phyloP scores from a whole-genome alignment of 371 early-diverging fungal species.

The Catenaria anguillulae region DNA sequence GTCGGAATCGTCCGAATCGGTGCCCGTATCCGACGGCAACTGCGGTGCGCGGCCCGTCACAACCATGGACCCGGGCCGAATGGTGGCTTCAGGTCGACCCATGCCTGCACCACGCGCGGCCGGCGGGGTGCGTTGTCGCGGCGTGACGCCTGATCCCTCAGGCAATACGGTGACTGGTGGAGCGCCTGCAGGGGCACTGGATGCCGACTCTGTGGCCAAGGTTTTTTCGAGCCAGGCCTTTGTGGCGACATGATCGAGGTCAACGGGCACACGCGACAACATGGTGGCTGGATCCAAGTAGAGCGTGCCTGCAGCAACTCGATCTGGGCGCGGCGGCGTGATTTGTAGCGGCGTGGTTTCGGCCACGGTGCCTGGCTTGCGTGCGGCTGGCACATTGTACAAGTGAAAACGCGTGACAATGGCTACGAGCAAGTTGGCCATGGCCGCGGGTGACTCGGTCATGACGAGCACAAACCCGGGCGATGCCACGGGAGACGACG shows the following conservation, averaged over 20 bases:
- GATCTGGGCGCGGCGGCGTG: conserved; percentile 26
- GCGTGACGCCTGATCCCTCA: no score
- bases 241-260: no score
- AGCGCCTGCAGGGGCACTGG: no score
- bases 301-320: conserved; percentile 3
- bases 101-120: no score
- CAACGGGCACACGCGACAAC: conserved; percentile 11
- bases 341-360: conserved; percentile 20
- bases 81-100: no score
- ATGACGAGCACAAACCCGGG: conserved; percentile 14
- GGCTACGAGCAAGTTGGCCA: conserved; percentile 20
- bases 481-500: conserved; percentile 10
- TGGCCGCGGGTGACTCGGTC: conserved; percentile 16
- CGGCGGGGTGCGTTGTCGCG: no score
- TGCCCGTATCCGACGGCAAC: not conserved
- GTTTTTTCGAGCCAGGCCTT: not conserved
- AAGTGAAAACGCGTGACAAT: conserved; percentile 16
- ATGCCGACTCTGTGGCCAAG: no score
- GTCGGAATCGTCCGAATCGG: not conserved
- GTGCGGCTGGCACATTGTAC: conserved; percentile 12
- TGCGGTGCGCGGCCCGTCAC: no score
- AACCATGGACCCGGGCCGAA: no score
- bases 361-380: conserved; percentile 17
- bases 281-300: conserved; percentile 6
- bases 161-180: no score